A percentile compares a stretch with the other conserved stretches of the same genome.
phyloP scores from a whole-genome alignment of 2,329 filamentous ascomycete species.

The Claviceps sp. region DNA sequence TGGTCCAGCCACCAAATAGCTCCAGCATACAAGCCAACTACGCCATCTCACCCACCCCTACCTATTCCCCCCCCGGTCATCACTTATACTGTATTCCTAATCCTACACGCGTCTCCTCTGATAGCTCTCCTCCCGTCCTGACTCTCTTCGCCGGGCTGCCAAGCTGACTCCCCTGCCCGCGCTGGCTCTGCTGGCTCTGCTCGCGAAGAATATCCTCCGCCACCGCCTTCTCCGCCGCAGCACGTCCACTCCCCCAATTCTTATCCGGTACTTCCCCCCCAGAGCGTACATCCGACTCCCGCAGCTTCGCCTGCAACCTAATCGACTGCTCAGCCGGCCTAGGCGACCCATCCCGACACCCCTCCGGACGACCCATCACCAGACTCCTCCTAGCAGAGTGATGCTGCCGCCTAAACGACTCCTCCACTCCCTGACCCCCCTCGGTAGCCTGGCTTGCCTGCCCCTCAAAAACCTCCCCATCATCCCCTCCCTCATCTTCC shows the following conservation, averaged over 20 bases:
- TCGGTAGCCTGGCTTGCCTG: conserved; percentile 55
- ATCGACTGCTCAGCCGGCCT: conserved; percentile 29
- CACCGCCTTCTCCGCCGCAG: conserved; percentile 9
- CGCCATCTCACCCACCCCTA: no score
- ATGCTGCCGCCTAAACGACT: conserved; percentile 54
- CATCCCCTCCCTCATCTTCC: conserved; percentile 14
- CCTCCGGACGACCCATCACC: conserved; percentile 31
- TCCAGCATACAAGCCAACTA: no score
- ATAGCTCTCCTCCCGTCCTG: conserved; percentile 21
- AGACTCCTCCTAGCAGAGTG: conserved; percentile 35
- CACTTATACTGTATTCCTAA: conserved; percentile 36
- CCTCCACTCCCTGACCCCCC: conserved; percentile 36
- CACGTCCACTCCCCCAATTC: conserved; percentile 32
- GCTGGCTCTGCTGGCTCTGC: conserved; percentile 18
- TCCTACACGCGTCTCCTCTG: conserved; percentile 30
- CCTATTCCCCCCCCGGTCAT: conserved; percentile 11
- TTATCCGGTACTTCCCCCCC: conserved; percentile 32
- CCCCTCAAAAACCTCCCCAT: conserved; percentile 50
- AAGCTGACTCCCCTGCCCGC: conserved; percentile 22
- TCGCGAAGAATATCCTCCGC: no score
- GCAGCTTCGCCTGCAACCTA: conserved; percentile 38
- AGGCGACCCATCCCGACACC: conserved; percentile 31
- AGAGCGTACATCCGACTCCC: conserved; percentile 21
- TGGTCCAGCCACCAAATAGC: no score
- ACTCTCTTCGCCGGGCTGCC: conserved; percentile 34